Evolutionary conservation across 352 stramenopile genomes (phyloP).

Genomic region (Paralagenidium karlingii): DNA sequence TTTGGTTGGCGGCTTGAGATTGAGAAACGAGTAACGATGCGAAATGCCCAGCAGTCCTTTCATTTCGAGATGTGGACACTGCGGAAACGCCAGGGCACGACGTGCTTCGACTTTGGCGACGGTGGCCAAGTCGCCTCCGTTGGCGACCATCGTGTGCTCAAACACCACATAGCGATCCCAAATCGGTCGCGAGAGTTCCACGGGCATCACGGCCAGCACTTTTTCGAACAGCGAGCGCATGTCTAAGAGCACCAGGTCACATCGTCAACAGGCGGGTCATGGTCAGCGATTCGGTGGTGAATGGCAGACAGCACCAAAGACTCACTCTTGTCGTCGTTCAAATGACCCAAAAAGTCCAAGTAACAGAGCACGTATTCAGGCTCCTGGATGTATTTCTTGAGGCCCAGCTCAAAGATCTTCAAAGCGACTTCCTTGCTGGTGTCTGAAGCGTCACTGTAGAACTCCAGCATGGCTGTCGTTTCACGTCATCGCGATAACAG

Average conservation of each 20-base stretch:
- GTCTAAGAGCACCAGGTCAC: constrained; percentile 21
- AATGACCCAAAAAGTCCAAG: constrained; percentile 71
- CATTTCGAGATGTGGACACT: constrained; percentile 62
- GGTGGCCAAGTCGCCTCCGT: constrained; percentile 68
- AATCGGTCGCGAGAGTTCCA: constrained; percentile 66
- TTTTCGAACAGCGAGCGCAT: constrained; percentile 85
- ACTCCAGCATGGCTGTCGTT: constrained; percentile 58
- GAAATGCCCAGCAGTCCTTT: constrained; percentile 68
- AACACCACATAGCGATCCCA: constrained; percentile 82
- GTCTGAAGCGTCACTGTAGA: constrained; percentile 76
- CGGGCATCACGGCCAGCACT: constrained; percentile 72
- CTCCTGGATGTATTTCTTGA: constrained; percentile 84
- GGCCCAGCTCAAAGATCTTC: constrained; percentile 81
- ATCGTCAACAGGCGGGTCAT: not conserved
- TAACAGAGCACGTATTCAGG: constrained; percentile 77
- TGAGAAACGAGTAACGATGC: constrained; percentile 74
- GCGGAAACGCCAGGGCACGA: constrained; percentile 60
- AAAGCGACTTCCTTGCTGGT: constrained; percentile 75
- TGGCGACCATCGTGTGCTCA: constrained; percentile 78
- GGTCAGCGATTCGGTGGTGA: no score
- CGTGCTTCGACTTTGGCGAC: constrained; percentile 75
- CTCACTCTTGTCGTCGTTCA: constrained; percentile 86
- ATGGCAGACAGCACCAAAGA: constrained; percentile 4
- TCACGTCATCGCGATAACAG: no score
- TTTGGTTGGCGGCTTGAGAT: constrained; percentile 37